These are phyloP conservation scores for Boletus mariae DNA, from an alignment of 1,284 basidiomycete genomes.

Conservation along the genomic window DNA sequence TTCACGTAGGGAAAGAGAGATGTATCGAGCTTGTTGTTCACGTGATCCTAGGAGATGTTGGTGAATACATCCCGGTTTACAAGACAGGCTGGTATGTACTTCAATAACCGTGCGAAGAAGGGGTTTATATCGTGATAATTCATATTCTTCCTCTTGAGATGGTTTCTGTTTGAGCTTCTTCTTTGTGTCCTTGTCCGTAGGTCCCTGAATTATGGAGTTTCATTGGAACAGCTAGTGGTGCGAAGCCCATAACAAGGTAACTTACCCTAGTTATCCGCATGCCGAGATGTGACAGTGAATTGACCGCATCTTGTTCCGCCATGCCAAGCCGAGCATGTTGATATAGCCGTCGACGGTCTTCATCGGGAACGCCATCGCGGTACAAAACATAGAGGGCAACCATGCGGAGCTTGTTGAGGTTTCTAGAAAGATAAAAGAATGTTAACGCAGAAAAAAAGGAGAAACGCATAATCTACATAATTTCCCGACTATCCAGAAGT, in stretches of 20 bases:
- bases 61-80: background rate
- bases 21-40: conserved; percentile 74
- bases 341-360: conserved; percentile 91
- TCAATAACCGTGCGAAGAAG: conserved; percentile 82
- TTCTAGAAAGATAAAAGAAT: conserved; percentile 44
- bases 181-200: conserved; percentile 71
- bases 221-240: background rate
- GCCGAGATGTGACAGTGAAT: conserved; percentile 83
- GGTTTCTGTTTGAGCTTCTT: conserved; percentile 79
- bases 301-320: conserved; percentile 92
- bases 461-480: conserved; percentile 53
- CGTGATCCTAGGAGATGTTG: conserved; percentile 64
- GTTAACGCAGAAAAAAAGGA: background rate
- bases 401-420: conserved; percentile 91
- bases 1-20: conserved; percentile 87
- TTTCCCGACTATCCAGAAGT: conserved; percentile 80
- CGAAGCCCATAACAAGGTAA: conserved; percentile 6
- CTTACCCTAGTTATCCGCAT: conserved; percentile 80
- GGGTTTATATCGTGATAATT: conserved; percentile 93
- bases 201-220: conserved; percentile 41
- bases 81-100: conserved; percentile 37
- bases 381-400: conserved; percentile 95
- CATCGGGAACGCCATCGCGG: conserved; percentile 96
- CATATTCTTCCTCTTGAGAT: conserved; percentile 83
- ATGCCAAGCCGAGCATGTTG: conserved; percentile 92